Percentiles rank a stretch among this genome's conserved stretches.
Evolutionary conservation across 257 asterid genomes (phyloP).

Genomic region (Datura wrightii): DNA sequence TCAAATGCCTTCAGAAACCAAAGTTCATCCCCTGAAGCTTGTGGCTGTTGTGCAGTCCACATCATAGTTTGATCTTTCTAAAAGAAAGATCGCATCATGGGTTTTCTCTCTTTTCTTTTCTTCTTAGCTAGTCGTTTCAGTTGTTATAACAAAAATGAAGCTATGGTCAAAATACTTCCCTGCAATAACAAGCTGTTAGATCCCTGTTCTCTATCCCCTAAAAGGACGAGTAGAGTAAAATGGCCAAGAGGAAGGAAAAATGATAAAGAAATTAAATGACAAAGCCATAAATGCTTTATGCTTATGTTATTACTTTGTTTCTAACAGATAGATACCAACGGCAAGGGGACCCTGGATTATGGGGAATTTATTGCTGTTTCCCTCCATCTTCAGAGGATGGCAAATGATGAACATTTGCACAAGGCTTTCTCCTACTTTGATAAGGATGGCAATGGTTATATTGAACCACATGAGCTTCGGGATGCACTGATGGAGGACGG

Average conservation of each 20-base stretch:
- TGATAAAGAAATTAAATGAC: neutral
- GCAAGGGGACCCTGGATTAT: conserved; percentile 75
- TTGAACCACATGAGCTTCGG: conserved; percentile 76
- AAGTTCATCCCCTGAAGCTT: no score
- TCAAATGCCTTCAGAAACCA: no score
- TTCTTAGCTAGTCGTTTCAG: no score
- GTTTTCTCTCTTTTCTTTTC: no score
- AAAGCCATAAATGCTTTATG: neutral
- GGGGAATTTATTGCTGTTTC: conserved; percentile 82
- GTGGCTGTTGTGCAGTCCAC: no score
- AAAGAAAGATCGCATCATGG: no score
- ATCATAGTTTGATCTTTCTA: no score
- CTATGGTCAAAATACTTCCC: neutral
- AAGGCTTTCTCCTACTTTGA: conserved; percentile 82
- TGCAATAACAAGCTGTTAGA: neutral
- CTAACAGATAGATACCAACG: conserved; percentile 68
- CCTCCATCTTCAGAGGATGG: conserved; percentile 81
- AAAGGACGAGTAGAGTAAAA: neutral
- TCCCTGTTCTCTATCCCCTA: neutral
- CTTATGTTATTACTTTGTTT: conserved; percentile 15
- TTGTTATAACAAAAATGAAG: neutral
- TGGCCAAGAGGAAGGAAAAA: neutral
- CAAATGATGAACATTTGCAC: conserved; percentile 83
- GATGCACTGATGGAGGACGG: conserved; percentile 77
- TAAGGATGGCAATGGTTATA: conserved; percentile 71